Evolutionary conservation across 352 stramenopile species (phyloP), one percentile per base, ranked within the genome.

Genomic region (Ophiocytium majus): DNA sequence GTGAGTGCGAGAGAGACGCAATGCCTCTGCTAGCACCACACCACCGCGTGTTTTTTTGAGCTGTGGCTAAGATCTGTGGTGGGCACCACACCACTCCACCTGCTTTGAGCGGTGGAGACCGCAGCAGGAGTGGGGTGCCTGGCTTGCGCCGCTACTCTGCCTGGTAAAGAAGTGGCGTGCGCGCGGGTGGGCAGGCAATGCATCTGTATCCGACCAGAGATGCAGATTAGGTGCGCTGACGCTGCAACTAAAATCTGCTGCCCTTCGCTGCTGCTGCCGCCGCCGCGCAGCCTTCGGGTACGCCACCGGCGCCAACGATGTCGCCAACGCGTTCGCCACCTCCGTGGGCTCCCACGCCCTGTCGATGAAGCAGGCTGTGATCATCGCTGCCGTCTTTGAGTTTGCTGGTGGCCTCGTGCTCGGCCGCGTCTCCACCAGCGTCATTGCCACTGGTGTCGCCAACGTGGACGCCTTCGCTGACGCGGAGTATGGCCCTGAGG

Each of bases 301-400:
- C 49, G 71, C 71, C 10, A 94, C 93, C 37, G 93, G 93, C 74
- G 93, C 91, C 0, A 96, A 96, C 89, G 93, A 96, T 90, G 93
- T 93, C 37, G 93, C 92, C 28, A 97, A 96, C 80, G 92, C 93
- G 23, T 96, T 95, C 88, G 93, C 87, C 19, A 95, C 93, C 43
- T 92, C 91, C 0, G 92, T 97, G 32, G 89, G 93, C 79, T 91
- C 91, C 35, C 93, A 94, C 78, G 92, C 92, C 31, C 87, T 97
- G 33, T 94, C 90, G 10, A 84, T 95, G 23, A 91, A 88, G 50
- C 90, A 92, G 82, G 93, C 93, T 5, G 91, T 95, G 31, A 32
- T 95, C 14, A 85, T 96, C 23, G 93, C 92, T 1, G 86, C 84
- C 0, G 87, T 96, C 36, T 94, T 93, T 80, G 93, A 97, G 81